These are phyloP conservation scores for Botryotinia calthae DNA, from an alignment of 2,329 filamentous ascomycete genomes.

Conservation along the genomic window DNA sequence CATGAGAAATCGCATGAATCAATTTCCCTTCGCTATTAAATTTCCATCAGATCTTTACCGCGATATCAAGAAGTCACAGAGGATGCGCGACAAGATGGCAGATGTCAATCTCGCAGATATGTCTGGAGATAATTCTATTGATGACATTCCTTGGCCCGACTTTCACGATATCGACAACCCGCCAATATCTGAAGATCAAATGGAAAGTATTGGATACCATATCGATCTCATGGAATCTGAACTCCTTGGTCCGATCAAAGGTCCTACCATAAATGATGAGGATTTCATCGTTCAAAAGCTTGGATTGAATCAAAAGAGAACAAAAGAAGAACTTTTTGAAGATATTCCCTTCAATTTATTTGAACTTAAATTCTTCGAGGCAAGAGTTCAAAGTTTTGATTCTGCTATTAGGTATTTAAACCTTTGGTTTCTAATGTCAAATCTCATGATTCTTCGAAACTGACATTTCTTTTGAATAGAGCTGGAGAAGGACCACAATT, in stretches of 20 bases:
- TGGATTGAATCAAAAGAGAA: background rate
- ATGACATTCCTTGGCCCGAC: background rate
- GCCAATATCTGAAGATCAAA: background rate
- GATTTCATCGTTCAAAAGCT: background rate
- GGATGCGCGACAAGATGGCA: background rate
- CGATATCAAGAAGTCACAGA: background rate
- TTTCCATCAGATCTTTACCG: conserved; percentile 1
- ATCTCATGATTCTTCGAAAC: background rate
- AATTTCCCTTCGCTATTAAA: background rate
- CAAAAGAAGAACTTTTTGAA: background rate
- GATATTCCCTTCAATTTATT: background rate
- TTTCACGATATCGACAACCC: background rate
- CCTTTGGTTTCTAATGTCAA: background rate
- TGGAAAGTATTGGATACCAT: background rate
- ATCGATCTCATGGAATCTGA: background rate
- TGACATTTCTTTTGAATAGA: background rate
- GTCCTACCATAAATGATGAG: background rate
- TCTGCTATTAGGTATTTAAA: background rate
- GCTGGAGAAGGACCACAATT: background rate
- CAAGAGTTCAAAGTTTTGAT: background rate
- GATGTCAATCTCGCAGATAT: conserved; percentile 1
- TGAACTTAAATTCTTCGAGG: background rate
- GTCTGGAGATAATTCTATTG: background rate
- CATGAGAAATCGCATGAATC: background rate
- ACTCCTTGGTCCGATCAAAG: background rate